Evolutionary conservation across 176 grass and related monocot species (phyloP), one percentile per base, ranked within the genome.

Genomic region (Avena eriantha): DNA sequence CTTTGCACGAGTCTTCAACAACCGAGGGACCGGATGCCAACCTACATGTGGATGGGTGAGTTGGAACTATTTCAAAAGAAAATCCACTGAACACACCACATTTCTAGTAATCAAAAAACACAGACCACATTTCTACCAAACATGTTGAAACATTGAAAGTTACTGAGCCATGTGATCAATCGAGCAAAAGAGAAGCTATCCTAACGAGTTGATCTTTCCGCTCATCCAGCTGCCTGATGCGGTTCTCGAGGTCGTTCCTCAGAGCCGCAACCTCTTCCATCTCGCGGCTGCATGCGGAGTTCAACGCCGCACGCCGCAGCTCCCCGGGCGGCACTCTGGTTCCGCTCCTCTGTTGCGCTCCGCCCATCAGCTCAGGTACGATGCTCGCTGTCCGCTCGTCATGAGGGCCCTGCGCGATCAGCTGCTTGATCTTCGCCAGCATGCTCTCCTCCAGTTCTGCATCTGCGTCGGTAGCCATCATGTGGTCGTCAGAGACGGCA

Each of bases 161-260:
- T 39, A 39, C 4, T 39, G 5, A 39, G 36, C 4, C 36, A 39
- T 5, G 5, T 48, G 29, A 53, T 74, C 76, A 75, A 13, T 39
- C 24, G 34, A 69, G 21, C 46, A 65, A 10, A 35, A 4, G n/a
- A 26, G 73, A 83, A 56, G 61, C 55, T 39, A 87, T 29, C 18
- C 19, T 51, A 10, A 29, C 34, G 35, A 90, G 79, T 8, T 48
- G 57, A 61, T 13, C 45, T 57, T 39, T 76, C 8, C 26, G 70
- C 7, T 73, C 86, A 12, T 41, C 8, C 11, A 82, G 22, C 80
- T 67, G 66, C 85, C 10, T 87, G 85, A 45, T 26, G 34, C 80
- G 75, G 21, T 11, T 29, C 75, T 90, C 85, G 0, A 90, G 67
- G 24, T 75, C 85, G 35, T 36, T 90, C 67, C 81, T 64, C 67